These are phyloP conservation scores for Sinapis alba DNA, from an alignment of 441 rosid genomes.

Conservation along the genomic window DNA sequence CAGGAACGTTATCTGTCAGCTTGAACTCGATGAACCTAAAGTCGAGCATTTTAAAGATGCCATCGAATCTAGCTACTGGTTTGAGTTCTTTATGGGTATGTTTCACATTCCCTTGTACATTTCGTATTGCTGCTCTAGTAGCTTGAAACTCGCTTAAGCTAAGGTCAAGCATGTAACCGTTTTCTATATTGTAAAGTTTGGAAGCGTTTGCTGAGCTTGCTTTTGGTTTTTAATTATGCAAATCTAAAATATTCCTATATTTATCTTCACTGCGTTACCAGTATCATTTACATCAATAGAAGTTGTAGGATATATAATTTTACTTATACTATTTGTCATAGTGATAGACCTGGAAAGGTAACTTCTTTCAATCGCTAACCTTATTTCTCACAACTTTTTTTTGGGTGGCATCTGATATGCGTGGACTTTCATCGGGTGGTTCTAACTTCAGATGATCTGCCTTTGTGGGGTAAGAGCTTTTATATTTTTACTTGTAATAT, in stretches of 20 bases:
- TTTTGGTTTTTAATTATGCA: neutral
- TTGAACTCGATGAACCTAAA: constrained; percentile 68
- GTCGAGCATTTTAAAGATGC: constrained; percentile 90
- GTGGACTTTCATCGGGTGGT: constrained; percentile 39
- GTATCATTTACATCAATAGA: constrained; percentile 9
- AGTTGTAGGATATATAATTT: neutral
- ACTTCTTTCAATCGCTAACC: constrained; percentile 7
- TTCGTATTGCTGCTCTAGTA: neutral
- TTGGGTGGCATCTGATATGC: constrained; percentile 32
- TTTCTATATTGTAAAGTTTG: neutral
- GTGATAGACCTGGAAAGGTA: neutral
- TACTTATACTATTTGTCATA: neutral
- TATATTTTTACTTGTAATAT: constrained; percentile 33
- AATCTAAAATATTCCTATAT: neutral
- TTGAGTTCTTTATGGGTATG: constrained; percentile 97
- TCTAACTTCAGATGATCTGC: constrained; percentile 88
- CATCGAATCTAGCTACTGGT: constrained; percentile 90
- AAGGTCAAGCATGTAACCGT: no score
- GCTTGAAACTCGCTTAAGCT: no score
- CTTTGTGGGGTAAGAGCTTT: constrained; percentile 81
- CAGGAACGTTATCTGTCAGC: constrained; percentile 58
- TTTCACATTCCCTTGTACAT: constrained; percentile 24
- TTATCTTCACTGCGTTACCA: neutral
- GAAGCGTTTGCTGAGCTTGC: neutral
- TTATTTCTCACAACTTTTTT: constrained; percentile 19